phyloP scores from a whole-genome alignment of 345 rosid species.

The Odontarrhena argentea region DNA sequence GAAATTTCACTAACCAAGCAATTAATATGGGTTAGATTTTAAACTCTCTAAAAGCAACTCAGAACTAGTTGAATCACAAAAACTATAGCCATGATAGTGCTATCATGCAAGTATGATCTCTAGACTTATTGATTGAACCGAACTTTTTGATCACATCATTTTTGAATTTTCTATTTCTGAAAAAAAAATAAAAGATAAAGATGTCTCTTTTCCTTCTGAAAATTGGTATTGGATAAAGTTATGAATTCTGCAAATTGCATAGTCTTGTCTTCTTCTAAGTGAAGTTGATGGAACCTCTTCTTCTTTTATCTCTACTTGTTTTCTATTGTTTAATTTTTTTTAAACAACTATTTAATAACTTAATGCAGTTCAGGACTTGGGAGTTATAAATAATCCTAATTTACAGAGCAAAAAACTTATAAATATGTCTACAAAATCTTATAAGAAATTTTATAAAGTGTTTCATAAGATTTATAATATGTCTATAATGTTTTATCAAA shows the following conservation, averaged over 20 bases:
- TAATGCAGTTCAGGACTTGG: not conserved
- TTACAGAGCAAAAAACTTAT: too few species aligned
- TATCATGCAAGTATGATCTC: not conserved
- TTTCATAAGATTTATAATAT: too few species aligned
- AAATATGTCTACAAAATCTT: too few species aligned
- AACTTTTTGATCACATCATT: constrained; percentile 10
- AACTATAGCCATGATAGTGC: not conserved
- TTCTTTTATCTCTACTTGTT: not conserved
- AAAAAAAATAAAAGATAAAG: not conserved
- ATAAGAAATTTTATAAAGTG: too few species aligned
- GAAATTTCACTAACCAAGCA: too few species aligned
- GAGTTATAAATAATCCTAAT: not conserved
- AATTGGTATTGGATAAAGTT: constrained; percentile 25
- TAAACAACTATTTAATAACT: not conserved
- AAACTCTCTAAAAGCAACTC: too few species aligned
- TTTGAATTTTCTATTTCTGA: constrained; percentile 7
- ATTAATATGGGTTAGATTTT: too few species aligned
- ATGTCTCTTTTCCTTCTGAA: constrained; percentile 5
- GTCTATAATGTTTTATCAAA: too few species aligned
- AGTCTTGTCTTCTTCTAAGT: constrained; percentile 26
- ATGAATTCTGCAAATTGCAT: constrained; percentile 29
- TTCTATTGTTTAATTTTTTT: not conserved
- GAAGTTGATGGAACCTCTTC: constrained; percentile 25
- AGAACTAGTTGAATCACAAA: constrained; percentile 3
- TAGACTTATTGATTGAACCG: not conserved